Evolutionary conservation across 1,284 basidiomycete genomes (phyloP), one percentile per base, ranked within the genome.

Genomic region (Xerocomus minutiporus): DNA sequence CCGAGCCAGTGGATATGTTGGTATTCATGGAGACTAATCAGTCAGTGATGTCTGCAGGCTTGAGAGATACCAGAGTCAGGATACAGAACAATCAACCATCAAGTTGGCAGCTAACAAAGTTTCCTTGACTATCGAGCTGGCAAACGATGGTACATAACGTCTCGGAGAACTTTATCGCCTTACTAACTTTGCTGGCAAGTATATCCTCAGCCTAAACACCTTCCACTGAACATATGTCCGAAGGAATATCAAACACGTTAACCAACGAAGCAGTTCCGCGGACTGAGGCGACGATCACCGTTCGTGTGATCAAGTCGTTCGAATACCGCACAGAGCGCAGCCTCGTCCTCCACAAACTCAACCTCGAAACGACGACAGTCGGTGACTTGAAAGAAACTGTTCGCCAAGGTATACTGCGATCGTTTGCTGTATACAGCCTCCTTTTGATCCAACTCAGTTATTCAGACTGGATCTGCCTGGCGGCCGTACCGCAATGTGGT

Each of bases 261-360:
- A 86, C 86, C 46, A 93, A 88, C 71, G 73, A 78, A 40, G 74
- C 82, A 20, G 74, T 78, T 3, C 88, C 92, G 3, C 78, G 76
- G 58, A 86, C 86, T 5, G 78, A 83, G 52, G 88, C 90, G 17
- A 90, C 89, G 8, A 75, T 96, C 55, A 96, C 93, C n/a, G 69
- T 98, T 41, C 85, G 96, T 32, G 81, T 98, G 59, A 93, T 99
- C 76, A 99, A 99, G 69, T 93, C 88, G 39, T 97, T 99, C 68
- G 86, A 88, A 65, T 98, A 84, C 69, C 83, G 96, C 49, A 95
- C 93, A 35, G 88, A 93, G 72, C 91, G 90, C 66, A 88, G 84
- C 63, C 80, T 97, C 57, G 86, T 99, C 34, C 77, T 98, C 45
- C 86, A 86, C 60, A 76, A 87, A 58, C 67, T 97, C 60, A 86